phyloP scores from a whole-genome alignment of 306 rosid genomes.

The Castanea crenata region DNA sequence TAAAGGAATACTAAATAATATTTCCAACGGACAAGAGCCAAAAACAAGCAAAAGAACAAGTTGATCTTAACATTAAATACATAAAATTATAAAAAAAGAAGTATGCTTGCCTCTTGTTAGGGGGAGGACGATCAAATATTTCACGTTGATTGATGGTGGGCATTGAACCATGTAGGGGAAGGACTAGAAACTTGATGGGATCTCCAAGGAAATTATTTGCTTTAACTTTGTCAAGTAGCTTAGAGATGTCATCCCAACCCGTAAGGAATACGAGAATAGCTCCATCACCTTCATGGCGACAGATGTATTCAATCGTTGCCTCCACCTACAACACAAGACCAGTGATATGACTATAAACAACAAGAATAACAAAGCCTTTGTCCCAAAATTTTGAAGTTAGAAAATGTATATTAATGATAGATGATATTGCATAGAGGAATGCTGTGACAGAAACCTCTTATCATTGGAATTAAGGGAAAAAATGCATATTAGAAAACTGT shows the following conservation, averaged over 20 bases:
- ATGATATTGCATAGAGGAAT: background rate
- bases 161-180: slow-evolving; percentile 96
- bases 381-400: background rate
- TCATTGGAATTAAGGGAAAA: background rate
- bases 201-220: slow-evolving; percentile 73
- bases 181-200: slow-evolving; percentile 62
- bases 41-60: background rate
- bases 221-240: slow-evolving; percentile 75
- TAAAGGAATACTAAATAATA: background rate
- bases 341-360: background rate
- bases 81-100: slow-evolving; percentile 29
- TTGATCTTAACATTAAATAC: background rate
- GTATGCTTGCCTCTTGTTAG: slow-evolving; percentile 70
- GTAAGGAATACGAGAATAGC: slow-evolving; percentile 94
- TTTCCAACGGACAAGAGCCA: background rate
- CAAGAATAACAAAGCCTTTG: background rate
- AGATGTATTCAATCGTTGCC: slow-evolving; percentile 74
- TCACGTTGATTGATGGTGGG: slow-evolving; percentile 88
- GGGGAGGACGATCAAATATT: slow-evolving; percentile 89
- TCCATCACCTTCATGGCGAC: slow-evolving; percentile 74
- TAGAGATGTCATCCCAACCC: slow-evolving; percentile 97
- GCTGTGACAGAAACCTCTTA: background rate
- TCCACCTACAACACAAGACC: slow-evolving; percentile 53
- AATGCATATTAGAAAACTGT: background rate
- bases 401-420: background rate